Conservation (phyloP, 495 filamentous ascomycete species). For the Podospora bellae-mahoneyi region DNA sequence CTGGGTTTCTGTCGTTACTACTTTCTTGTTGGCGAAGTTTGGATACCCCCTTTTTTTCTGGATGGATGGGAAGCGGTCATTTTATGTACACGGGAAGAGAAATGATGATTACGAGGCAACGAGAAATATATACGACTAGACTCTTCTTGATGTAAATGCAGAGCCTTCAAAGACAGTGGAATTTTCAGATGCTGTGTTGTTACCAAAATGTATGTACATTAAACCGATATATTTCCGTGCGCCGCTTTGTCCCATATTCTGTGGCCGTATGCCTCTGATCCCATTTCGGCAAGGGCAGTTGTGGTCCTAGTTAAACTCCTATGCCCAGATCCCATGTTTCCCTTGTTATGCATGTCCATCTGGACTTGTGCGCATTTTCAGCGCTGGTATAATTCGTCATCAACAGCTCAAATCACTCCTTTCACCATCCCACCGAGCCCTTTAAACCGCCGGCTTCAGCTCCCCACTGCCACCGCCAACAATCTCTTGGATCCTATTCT, state of each 20-base stretch:
- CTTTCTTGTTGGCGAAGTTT: constrained; percentile 3
- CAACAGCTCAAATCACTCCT: background rate
- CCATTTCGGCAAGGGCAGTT: too few species aligned
- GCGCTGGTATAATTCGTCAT: background rate
- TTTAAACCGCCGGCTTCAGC: background rate
- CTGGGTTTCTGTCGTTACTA: background rate
- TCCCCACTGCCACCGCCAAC: background rate
- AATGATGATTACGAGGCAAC: background rate
- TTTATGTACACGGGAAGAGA: background rate
- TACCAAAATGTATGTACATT: background rate
- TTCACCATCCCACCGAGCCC: background rate
- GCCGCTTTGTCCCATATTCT: background rate
- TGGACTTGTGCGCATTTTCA: background rate
- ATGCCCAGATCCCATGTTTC: background rate
- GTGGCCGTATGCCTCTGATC: background rate
- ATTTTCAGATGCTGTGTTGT: too few species aligned
- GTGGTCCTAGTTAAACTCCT: background rate
- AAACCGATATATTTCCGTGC: background rate
- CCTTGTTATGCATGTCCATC: background rate
- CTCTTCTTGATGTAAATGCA: background rate
- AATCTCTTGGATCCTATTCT: background rate
- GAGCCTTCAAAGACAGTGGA: too few species aligned
- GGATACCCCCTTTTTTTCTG: constrained; percentile 4
- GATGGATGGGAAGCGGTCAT: background rate
- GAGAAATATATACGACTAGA: constrained; percentile 4